phyloP scores from a whole-genome alignment of 1,284 basidiomycete genomes.

The Marasmius tenuissimus region DNA sequence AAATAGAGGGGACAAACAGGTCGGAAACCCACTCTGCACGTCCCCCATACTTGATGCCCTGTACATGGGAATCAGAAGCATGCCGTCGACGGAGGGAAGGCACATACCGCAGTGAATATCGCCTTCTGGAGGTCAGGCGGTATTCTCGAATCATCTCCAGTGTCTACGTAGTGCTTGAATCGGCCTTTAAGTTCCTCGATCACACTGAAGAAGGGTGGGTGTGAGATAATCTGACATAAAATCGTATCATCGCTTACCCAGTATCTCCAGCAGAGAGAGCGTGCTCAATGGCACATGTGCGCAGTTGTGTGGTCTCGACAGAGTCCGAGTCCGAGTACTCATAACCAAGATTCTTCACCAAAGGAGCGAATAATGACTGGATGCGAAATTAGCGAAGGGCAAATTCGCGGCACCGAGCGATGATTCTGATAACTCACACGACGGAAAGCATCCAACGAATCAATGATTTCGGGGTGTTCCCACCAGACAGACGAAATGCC shows the following conservation, averaged over 20 bases:
- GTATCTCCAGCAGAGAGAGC: slow-evolving; percentile 67
- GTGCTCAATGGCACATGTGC: slow-evolving; percentile 74
- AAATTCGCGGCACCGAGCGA: not conserved
- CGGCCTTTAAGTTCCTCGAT: slow-evolving; percentile 73
- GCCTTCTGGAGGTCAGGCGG: slow-evolving; percentile 71
- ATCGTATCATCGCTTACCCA: slow-evolving; percentile 33
- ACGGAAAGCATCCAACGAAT: slow-evolving; percentile 64
- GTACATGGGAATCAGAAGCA: not conserved
- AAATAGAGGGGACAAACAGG: not conserved
- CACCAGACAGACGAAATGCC: slow-evolving; percentile 79
- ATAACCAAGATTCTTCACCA: slow-evolving; percentile 82
- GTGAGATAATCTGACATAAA: not conserved
- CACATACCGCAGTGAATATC: slow-evolving; percentile 21
- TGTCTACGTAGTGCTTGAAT: slow-evolving; percentile 74
- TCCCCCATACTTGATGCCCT: slow-evolving; percentile 78
- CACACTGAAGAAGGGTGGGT: slow-evolving; percentile 46
- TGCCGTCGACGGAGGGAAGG: not conserved
- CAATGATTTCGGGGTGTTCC: slow-evolving; percentile 70
- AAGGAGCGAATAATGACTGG: slow-evolving; percentile 74
- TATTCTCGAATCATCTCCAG: slow-evolving; percentile 78
- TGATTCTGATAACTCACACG: slow-evolving; percentile 40
- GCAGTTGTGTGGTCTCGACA: slow-evolving; percentile 72
- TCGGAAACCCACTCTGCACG: slow-evolving; percentile 53
- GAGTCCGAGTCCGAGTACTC: slow-evolving; percentile 73
- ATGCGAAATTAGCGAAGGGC: not conserved